Evolutionary conservation across 306 rosid genomes (phyloP).

Genomic region (Vigna radiata): DNA sequence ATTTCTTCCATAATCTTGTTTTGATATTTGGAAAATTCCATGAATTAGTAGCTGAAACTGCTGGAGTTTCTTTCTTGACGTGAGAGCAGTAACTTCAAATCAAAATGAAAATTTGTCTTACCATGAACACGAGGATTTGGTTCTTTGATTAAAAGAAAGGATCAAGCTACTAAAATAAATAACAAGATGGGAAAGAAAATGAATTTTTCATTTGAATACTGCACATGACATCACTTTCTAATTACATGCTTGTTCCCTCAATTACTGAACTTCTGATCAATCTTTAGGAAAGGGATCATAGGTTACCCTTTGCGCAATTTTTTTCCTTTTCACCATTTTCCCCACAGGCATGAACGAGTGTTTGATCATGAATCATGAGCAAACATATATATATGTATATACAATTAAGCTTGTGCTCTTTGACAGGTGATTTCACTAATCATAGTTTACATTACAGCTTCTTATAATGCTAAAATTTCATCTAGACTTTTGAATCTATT

Average conservation of each 20-base stretch:
- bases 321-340: conserved; percentile 25
- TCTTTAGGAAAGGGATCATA: conserved; percentile 44
- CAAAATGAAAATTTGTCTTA: neutral
- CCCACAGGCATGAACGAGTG: conserved; percentile 37
- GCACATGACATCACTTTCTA: conserved; percentile 27
- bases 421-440: conserved; percentile 38
- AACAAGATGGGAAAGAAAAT: conserved; percentile 10
- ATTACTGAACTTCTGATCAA: conserved; percentile 26
- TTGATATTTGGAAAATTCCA: neutral
- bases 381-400: conserved; percentile 14
- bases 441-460: conserved; percentile 34
- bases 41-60: neutral
- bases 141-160: no score
- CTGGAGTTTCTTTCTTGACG: conserved; percentile 9
- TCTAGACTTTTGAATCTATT: conserved; percentile 31
- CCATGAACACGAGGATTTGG: conserved; percentile 3
- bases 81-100: conserved; percentile 1
- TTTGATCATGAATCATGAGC: conserved; percentile 40
- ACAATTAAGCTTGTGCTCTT: conserved; percentile 47
- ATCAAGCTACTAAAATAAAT: conserved; percentile 29
- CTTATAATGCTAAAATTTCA: conserved; percentile 14
- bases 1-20: neutral
- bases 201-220: neutral
- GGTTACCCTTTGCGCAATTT: conserved; percentile 38
- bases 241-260: conserved; percentile 44